phyloP scores from a whole-genome alignment of 495 filamentous ascomycete species.

The Geopyxis carbonaria region DNA sequence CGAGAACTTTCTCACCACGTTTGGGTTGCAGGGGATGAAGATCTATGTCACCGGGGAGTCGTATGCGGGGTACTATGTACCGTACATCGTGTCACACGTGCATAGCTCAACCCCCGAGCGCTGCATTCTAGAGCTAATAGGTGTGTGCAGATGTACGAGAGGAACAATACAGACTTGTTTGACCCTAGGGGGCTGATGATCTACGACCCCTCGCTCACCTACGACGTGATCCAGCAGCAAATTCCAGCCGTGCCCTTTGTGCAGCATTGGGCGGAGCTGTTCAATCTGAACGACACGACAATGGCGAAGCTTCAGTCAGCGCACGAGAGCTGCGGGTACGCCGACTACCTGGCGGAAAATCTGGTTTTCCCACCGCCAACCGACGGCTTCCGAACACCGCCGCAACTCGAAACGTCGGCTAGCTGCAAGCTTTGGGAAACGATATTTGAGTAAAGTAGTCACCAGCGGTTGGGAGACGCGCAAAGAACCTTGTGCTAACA shows the following conservation, averaged over 20 bases:
- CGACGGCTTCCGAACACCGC: too few relatives aligned
- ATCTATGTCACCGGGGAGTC: conserved; percentile 55
- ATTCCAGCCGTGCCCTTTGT: conserved; percentile 44
- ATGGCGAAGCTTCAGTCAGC: conserved; percentile 37
- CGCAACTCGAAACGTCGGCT: conserved; percentile 1
- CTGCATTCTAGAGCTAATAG: too few relatives aligned
- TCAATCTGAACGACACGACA: conserved; percentile 52
- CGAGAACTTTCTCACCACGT: conserved; percentile 52
- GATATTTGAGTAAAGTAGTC: conserved; percentile 9
- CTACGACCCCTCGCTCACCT: conserved; percentile 48
- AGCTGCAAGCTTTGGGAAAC: conserved; percentile 13
- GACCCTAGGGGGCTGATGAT: conserved; percentile 51
- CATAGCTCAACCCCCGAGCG: too few relatives aligned
- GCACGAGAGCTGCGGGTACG: conserved; percentile 47
- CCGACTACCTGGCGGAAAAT: conserved; percentile 40
- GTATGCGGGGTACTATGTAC: conserved; percentile 61
- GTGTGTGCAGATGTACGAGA: conserved; percentile 48
- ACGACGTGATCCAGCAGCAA: conserved; percentile 32
- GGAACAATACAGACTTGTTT: conserved; percentile 48
- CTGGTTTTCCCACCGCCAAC: conserved; percentile 52
- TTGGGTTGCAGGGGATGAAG: conserved; percentile 42
- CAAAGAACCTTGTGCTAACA: neutral
- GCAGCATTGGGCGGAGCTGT: conserved; percentile 43
- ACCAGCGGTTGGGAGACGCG: neutral
- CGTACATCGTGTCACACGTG: conserved; percentile 63